A percentile compares a stretch with the other conserved stretches of the same genome.
Conservation (phyloP, 176 grass and related monocot genomes). For the Ensete ventricosum region DNA sequence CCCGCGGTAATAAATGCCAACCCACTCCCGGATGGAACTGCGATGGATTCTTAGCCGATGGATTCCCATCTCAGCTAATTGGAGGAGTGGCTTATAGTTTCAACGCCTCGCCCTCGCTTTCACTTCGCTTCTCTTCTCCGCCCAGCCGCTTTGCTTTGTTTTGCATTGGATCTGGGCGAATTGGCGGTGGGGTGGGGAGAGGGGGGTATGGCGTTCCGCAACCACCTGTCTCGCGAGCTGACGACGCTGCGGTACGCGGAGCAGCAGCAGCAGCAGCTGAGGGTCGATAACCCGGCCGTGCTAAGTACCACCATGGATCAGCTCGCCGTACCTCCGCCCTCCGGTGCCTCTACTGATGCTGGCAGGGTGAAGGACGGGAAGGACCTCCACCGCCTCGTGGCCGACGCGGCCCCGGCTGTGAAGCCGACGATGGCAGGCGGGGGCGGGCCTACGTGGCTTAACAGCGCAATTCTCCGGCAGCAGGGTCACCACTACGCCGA, state of each 20-base stretch:
- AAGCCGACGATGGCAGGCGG: not conserved
- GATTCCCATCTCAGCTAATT: not conserved
- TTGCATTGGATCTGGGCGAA: not conserved
- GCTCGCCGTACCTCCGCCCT: not conserved
- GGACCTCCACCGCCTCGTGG: not conserved
- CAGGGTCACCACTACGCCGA: constrained; percentile 27
- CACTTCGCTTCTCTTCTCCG: not conserved
- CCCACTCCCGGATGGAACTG: not conserved
- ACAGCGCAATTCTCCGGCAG: constrained; percentile 38
- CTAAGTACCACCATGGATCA: constrained; percentile 11
- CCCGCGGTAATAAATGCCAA: not conserved
- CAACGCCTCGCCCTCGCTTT: not conserved
- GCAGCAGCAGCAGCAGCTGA: constrained; percentile 10
- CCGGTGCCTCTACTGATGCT: not conserved
- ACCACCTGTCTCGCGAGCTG: constrained; percentile 21
- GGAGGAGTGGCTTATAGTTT: not conserved
- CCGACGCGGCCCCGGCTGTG: not conserved
- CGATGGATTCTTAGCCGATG: not conserved
- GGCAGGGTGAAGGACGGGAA: not conserved
- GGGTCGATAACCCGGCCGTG: constrained; percentile 9
- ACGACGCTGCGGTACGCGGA: constrained; percentile 23
- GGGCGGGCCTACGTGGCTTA: constrained; percentile 43
- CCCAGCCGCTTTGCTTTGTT: not conserved
- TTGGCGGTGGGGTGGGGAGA: not conserved
- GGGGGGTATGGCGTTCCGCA: constrained; percentile 28